Evolutionary conservation across 2,329 filamentous ascomycete species (phyloP), one percentile per base, ranked within the genome.

Genomic region (Fusarium chlamydosporum): DNA sequence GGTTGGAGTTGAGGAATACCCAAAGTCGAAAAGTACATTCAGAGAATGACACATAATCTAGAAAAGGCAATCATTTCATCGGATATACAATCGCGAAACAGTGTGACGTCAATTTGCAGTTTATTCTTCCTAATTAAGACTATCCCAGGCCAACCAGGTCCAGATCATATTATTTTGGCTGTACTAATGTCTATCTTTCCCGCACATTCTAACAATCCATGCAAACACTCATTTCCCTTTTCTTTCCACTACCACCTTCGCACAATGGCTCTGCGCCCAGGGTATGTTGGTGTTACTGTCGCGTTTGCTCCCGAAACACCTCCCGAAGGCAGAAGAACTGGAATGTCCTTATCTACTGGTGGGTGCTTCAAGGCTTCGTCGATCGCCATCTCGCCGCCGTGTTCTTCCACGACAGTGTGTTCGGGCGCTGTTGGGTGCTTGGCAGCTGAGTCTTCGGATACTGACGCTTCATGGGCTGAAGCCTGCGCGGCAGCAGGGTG

Each of bases 111-210:
- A 45, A 54, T 34, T 54, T 61, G 23, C 29, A 45, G 16, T 61
- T 48, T 40, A 61, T 53, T 61, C 58, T 34, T 61, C 56, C 38
- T 61, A 61, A 61, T 58, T 48, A 61, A 54, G 56, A 61, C 27
- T 54, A 45, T 61, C 56, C 37, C 31, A 58, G 41, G 45, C 45
- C 33, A 61, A 18, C 33, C 40, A 43, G 13, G 27, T 61, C 45
- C 56, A 61, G 27, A 61, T 53, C 58, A 61, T 54, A 61, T 61
- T 61, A 61, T 18, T 61, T 20, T 60, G 57, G 37, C 58, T 40
- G 29, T 27, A 41, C 37, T 37, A 23, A 27, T 37, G 34, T 51
- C 34, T 51, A 20, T 35, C 29, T 54, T 53, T 33, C 2, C 56
- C 16, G 3, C 29, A 9, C 42, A 20, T 13, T 45, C 27, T 45